phyloP scores from a whole-genome alignment of 306 rosid genomes.

The Corylus avellana region DNA sequence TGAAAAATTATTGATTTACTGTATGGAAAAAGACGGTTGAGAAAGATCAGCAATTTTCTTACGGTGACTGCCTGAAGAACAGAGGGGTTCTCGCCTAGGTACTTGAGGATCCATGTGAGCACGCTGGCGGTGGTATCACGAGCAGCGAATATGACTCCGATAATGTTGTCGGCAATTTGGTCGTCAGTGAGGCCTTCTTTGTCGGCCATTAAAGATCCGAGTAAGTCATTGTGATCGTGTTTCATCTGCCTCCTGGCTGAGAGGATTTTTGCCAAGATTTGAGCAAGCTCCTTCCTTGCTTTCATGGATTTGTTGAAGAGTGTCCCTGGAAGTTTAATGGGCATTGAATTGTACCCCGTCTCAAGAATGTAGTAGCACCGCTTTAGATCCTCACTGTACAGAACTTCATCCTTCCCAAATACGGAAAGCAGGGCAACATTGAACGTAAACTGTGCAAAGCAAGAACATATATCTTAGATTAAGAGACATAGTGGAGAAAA shows the following conservation, averaged over 20 bases:
- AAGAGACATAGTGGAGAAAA: not conserved
- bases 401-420: slow-evolving; percentile 75
- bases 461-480: not conserved
- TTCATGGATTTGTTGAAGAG: slow-evolving; percentile 90
- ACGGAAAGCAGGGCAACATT: slow-evolving; percentile 84
- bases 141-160: slow-evolving; percentile 95
- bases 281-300: slow-evolving; percentile 80
- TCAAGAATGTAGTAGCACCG: slow-evolving; percentile 82
- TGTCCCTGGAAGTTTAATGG: slow-evolving; percentile 80
- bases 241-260: slow-evolving; percentile 59
- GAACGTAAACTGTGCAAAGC: slow-evolving; percentile 82
- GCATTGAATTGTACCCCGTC: slow-evolving; percentile 95
- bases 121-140: slow-evolving; percentile 97
- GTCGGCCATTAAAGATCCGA: slow-evolving; percentile 82
- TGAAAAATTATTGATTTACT: too few species aligned
- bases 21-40: not conserved
- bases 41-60: slow-evolving; percentile 26
- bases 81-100: slow-evolving; percentile 73
- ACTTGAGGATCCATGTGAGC: slow-evolving; percentile 89
- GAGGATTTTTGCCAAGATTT: slow-evolving; percentile 73
- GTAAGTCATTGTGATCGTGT: slow-evolving; percentile 58
- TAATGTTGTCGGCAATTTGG: slow-evolving; percentile 87
- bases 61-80: slow-evolving; percentile 87
- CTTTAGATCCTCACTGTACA: slow-evolving; percentile 75
- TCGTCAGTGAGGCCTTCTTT: slow-evolving; percentile 84